Conservation (phyloP, 768 basidiomycete species). For the Cubamyces sp. region DNA sequence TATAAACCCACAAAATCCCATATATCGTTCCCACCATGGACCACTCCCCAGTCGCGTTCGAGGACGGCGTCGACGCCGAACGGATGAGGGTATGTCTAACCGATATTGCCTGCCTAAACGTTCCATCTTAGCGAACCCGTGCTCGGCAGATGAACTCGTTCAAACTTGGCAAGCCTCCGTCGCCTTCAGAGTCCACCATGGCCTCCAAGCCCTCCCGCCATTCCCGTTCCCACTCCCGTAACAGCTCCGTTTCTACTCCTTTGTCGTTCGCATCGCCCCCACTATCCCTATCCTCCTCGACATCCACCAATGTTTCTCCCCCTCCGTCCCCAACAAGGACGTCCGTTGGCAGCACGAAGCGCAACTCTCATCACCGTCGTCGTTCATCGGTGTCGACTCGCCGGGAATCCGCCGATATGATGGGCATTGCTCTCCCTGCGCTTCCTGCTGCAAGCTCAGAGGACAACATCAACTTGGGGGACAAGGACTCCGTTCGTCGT, state of each 20-base stretch:
- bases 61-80: conserved; percentile 42
- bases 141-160: conserved; percentile 67
- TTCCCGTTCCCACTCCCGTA: conserved; percentile 74
- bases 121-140: conserved; percentile 10
- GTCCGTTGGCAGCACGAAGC: conserved; percentile 46
- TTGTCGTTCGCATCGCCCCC: conserved; percentile 38
- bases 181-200: conserved; percentile 40
- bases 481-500: conserved; percentile 79
- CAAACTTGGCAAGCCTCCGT: conserved; percentile 56
- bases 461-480: conserved; percentile 68
- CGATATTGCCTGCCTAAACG: neutral
- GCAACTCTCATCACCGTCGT: conserved; percentile 82
- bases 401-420: conserved; percentile 87
- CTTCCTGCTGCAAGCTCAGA: conserved; percentile 64
- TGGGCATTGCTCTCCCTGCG: conserved; percentile 76
- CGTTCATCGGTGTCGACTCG: conserved; percentile 89
- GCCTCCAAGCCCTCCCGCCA: conserved; percentile 50
- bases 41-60: conserved; percentile 35
- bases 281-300: conserved; percentile 36
- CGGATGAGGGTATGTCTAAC: conserved; percentile 44
- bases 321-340: conserved; percentile 38
- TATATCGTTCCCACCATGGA: conserved; percentile 42
- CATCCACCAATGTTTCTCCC: conserved; percentile 42
- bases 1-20: conserved; percentile 30
- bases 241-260: conserved; percentile 48